Evolutionary conservation across 1,284 basidiomycete species (phyloP), one percentile per base, ranked within the genome.

Genomic region (Cutaneotrichosporon cyanovorans): DNA sequence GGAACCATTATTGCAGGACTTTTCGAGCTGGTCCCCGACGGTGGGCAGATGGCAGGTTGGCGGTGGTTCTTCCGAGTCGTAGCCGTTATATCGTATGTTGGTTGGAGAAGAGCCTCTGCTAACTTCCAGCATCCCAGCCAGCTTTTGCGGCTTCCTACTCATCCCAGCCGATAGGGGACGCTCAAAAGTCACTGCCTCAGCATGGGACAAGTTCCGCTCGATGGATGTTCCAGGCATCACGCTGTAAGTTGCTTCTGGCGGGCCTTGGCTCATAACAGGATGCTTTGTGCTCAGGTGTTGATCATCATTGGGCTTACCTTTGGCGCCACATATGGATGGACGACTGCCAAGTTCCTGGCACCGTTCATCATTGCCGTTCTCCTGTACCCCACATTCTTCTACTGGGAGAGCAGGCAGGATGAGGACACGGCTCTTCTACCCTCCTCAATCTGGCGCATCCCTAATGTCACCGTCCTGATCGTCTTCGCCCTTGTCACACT

Each of bases 41-140:
- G 47, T 11, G 56, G 71, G 34, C 55, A 67, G 51, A 55, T 69
- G 59, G 40, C 61, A 31, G 32, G 53, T 41, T 59, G 66, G 65
- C 34, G 56, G 16, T 60, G 71, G 69, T 64, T 72, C 64, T 61
- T 74, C 60, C 34, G 63, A 39, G 22, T 71, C 57, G 21, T 71
- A 51, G 47, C 72, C 46, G 44, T 61, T 46, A 9, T 46, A 9
- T 9, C n/a, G 38, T 40, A 19, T 30, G 38, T 40, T n/a, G n/a
- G n/a, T n/a, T n/a, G n/a, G n/a, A n/a, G n/a, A n/a, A n/a, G n/a
- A n/a, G n/a, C n/a, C n/a, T n/a, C n/a, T n/a, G n/a, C n/a, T n/a
- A n/a, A n/a, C n/a, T n/a, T 8, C 19, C 18, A 25, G 23, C 9
- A 55, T 55, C 20, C 46, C 49, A 2, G 40, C 45, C 4, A 42